Percentiles rank a stretch among this genome's conserved stretches.
These are phyloP conservation scores for Populus hybrid DNA, from an alignment of 441 rosid species.

Conservation along the genomic window DNA sequence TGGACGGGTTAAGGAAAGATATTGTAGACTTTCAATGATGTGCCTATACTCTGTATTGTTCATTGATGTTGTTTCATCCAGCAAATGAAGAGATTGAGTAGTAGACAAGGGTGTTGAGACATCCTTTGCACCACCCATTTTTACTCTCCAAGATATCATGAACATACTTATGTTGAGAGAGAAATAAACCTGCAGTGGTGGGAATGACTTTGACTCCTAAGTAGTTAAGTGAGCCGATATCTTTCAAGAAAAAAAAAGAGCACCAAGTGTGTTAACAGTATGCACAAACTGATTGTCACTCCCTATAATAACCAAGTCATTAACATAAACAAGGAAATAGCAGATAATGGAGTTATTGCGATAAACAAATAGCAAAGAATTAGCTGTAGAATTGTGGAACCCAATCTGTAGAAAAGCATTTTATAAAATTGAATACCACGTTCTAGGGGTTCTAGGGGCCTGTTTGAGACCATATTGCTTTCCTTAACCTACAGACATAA, in stretches of 20 bases:
- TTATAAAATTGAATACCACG: neutral
- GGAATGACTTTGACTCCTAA: neutral
- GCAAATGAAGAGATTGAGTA: neutral
- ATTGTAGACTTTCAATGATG: conserved; percentile 2
- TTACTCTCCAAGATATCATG: neutral
- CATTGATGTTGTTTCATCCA: neutral
- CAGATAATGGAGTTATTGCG: neutral
- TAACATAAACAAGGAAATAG: neutral
- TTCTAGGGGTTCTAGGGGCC: neutral
- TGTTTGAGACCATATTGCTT: conserved; percentile 1
- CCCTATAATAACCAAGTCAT: neutral
- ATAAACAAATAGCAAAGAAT: neutral
- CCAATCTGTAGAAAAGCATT: neutral
- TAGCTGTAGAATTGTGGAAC: neutral
- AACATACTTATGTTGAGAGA: conserved; percentile 8
- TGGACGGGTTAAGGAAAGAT: neutral
- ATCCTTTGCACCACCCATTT: neutral
- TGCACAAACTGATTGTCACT: neutral
- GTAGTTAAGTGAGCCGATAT: neutral
- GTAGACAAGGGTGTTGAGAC: neutral
- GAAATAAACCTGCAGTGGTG: neutral
- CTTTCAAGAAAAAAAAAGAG: neutral
- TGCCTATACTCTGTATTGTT: neutral
- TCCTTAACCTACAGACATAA: neutral
- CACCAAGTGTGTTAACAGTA: neutral